A percentile compares a stretch with the other conserved stretches of the same genome.
Conservation (phyloP, 129 eudicot genomes). For the Erigeron canadensis region DNA sequence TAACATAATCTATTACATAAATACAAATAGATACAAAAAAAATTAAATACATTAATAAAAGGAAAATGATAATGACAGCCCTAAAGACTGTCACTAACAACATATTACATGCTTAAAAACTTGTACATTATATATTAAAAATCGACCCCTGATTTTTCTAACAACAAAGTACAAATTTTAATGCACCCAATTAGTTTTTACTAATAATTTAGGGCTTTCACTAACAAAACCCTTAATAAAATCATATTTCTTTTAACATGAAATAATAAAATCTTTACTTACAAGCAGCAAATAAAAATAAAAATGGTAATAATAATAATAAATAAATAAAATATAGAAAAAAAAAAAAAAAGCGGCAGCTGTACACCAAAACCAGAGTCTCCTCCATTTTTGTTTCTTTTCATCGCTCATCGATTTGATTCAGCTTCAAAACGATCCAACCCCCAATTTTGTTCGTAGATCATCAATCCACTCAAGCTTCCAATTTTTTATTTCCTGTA, state of each 20-base stretch:
- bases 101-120: no score
- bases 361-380: conserved; percentile 70
- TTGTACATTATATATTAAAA: no score
- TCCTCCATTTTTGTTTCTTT: conserved; percentile 41
- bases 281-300: conserved; percentile 19
- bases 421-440: conserved; percentile 56
- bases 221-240: neutral
- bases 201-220: neutral
- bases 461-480: conserved; percentile 12
- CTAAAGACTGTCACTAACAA: no score
- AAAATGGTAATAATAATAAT: conserved; percentile 9
- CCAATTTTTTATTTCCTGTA: conserved; percentile 3
- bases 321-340: neutral
- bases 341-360: conserved; percentile 77
- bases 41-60: no score
- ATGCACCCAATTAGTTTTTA: no score
- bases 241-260: neutral
- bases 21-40: no score
- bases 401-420: conserved; percentile 61
- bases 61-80: no score
- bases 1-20: no score
- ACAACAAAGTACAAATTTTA: no score
- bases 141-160: no score
- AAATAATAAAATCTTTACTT: conserved; percentile 16
- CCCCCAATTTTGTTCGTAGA: conserved; percentile 27